Percentiles rank a stretch among this genome's conserved stretches.
Conservation (phyloP, 192 early-diverging fungal genomes). For the Coemansia sp. region DNA sequence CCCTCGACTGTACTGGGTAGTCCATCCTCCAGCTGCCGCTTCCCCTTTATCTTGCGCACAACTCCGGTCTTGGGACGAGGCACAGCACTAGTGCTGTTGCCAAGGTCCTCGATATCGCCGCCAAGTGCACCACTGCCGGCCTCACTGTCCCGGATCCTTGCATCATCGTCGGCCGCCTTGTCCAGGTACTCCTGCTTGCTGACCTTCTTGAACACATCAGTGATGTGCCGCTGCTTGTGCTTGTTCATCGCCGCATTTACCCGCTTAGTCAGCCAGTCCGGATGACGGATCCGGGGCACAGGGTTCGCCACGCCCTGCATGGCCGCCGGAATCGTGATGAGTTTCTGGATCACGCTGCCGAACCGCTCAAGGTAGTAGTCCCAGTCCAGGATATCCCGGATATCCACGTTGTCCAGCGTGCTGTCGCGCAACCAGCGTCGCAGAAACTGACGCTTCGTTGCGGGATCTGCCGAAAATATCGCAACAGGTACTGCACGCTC, state of each 20-base stretch:
- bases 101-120: conserved; percentile 64
- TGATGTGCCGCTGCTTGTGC: conserved; percentile 79
- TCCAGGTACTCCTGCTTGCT: conserved; percentile 38
- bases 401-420: conserved; percentile 73
- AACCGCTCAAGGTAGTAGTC: conserved; percentile 96
- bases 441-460: conserved; percentile 76
- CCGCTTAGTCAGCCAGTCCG: conserved; percentile 91
- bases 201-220: conserved; percentile 73
- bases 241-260: conserved; percentile 75
- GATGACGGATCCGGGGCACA: conserved; percentile 87
- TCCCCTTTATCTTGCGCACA: conserved; percentile 6
- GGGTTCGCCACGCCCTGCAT: conserved; percentile 95
- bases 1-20: conserved; percentile 50
- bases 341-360: conserved; percentile 90
- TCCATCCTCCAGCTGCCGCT: conserved; percentile 4
- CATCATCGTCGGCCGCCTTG: conserved; percentile 15
- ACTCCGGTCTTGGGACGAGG: conserved; percentile 21
- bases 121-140: neutral
- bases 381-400: conserved; percentile 95
- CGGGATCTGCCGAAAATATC: conserved; percentile 85
- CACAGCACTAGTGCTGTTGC: conserved; percentile 14
- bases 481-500: conserved; percentile 94
- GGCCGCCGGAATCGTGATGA: conserved; percentile 97
- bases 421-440: conserved; percentile 91
- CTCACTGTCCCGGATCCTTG: conserved; percentile 2